Conservation (phyloP, 257 asterid genomes). For the Capsicum pubescens region DNA sequence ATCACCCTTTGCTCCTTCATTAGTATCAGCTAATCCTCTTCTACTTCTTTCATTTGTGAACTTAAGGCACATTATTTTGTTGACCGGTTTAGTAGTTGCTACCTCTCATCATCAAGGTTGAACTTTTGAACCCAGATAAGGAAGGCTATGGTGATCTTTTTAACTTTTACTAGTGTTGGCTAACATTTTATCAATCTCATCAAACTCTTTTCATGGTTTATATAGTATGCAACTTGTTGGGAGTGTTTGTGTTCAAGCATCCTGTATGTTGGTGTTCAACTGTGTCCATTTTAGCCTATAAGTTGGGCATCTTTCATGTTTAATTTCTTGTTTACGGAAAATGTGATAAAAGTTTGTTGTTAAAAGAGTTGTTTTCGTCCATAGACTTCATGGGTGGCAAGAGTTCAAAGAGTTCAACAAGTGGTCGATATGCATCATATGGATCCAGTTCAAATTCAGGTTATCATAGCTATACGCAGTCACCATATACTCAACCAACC, state of each 20-base stretch:
- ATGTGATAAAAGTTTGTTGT: background rate
- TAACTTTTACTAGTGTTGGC: background rate
- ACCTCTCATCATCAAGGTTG: slow-evolving; percentile 3
- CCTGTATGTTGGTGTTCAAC: slow-evolving; percentile 3
- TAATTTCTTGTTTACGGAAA: background rate
- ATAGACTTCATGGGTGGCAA: slow-evolving; percentile 71
- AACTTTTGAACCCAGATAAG: background rate
- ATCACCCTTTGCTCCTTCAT: background rate
- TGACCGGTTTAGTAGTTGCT: background rate
- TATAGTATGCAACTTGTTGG: background rate
- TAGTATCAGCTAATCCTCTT: background rate
- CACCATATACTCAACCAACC: slow-evolving; percentile 63
- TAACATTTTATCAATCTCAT: background rate
- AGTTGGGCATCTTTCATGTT: background rate
- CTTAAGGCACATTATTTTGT: background rate
- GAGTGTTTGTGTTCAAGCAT: background rate
- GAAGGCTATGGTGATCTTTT: background rate
- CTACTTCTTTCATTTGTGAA: background rate
- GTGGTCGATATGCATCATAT: slow-evolving; percentile 75
- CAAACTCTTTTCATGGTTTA: background rate
- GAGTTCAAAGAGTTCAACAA: slow-evolving; percentile 65
- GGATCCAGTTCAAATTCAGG: slow-evolving; percentile 66
- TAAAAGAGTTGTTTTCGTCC: slow-evolving; percentile 18
- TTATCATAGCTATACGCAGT: slow-evolving; percentile 53
- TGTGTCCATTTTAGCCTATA: background rate